A percentile compares a stretch with the other conserved stretches of the same genome.
Evolutionary conservation across 352 stramenopile genomes (phyloP).

Genomic region (Pythium grandisporangium): DNA sequence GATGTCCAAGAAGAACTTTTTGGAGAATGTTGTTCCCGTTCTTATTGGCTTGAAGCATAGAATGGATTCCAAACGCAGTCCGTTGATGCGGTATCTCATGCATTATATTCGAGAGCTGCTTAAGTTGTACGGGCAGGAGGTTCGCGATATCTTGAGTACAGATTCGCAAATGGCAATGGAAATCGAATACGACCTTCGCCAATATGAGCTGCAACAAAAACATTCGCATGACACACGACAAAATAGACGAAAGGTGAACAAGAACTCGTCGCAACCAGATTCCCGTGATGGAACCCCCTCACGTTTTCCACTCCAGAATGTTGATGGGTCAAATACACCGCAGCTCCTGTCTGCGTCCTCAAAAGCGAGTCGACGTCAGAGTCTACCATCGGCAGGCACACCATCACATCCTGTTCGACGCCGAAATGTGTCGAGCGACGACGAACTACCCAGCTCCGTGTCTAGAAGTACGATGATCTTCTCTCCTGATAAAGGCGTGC

Average conservation of each 20-base stretch:
- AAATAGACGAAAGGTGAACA: too few species aligned
- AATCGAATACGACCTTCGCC: constrained; percentile 93
- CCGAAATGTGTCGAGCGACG: constrained; percentile 25
- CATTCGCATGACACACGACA: too few species aligned
- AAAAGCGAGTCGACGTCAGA: constrained; percentile 21
- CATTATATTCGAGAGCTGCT: constrained; percentile 93
- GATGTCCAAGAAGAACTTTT: constrained; percentile 95
- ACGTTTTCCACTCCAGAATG: constrained; percentile 8
- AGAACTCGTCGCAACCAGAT: too few species aligned
- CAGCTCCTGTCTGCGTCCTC: constrained; percentile 6
- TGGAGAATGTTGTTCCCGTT: constrained; percentile 96
- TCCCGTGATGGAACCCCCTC: too few species aligned
- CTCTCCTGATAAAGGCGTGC: constrained; percentile 20
- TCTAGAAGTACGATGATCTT: constrained; percentile 48
- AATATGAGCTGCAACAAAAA: constrained; percentile 61
- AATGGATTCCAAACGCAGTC: constrained; percentile 90
- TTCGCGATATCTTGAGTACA: constrained; percentile 89
- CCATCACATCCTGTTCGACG: constrained; percentile 22
- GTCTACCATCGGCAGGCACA: constrained; percentile 33
- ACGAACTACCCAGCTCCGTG: too few species aligned
- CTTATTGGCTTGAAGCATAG: constrained; percentile 94
- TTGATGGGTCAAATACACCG: constrained; percentile 7
- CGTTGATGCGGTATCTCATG: constrained; percentile 91
- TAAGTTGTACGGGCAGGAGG: constrained; percentile 88
- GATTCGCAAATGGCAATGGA: constrained; percentile 93